Conservation (phyloP, 192 early-diverging fungal genomes). For the Mortierella antarctica region DNA sequence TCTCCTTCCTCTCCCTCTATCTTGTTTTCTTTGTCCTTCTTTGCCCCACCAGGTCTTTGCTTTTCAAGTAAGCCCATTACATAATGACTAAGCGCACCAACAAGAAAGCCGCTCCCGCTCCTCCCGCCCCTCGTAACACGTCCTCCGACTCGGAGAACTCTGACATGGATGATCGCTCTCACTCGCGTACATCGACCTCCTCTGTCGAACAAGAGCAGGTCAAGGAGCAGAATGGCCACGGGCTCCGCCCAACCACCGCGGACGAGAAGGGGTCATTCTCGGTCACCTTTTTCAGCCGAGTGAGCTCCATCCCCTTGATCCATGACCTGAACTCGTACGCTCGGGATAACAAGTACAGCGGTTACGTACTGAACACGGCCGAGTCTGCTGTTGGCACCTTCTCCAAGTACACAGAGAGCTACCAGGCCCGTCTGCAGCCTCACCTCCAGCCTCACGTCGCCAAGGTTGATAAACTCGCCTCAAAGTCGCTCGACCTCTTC, state of each 20-base stretch:
- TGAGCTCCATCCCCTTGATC: conserved; percentile 65
- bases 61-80: conserved; percentile 13
- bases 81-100: conserved; percentile 41
- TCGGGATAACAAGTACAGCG: conserved; percentile 46
- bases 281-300: conserved; percentile 40
- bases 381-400: conserved; percentile 41
- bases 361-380: conserved; percentile 33
- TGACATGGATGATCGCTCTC: conserved; percentile 46
- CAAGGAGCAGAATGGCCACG: conserved; percentile 45
- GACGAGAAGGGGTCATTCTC: background rate
- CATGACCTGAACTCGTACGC: conserved; percentile 63
- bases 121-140: conserved; percentile 26
- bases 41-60: background rate
- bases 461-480: conserved; percentile 69
- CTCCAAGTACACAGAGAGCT: conserved; percentile 41
- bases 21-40: background rate
- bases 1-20: background rate
- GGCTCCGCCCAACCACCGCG: conserved; percentile 1
- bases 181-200: conserved; percentile 65
- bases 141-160: conserved; percentile 46
- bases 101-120: background rate
- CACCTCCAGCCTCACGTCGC: conserved; percentile 65
- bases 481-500: conserved; percentile 71
- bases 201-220: conserved; percentile 59
- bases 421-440: conserved; percentile 50